phyloP scores from a whole-genome alignment of 148 eudicot species.

The Rhododendron kiyosumense region DNA sequence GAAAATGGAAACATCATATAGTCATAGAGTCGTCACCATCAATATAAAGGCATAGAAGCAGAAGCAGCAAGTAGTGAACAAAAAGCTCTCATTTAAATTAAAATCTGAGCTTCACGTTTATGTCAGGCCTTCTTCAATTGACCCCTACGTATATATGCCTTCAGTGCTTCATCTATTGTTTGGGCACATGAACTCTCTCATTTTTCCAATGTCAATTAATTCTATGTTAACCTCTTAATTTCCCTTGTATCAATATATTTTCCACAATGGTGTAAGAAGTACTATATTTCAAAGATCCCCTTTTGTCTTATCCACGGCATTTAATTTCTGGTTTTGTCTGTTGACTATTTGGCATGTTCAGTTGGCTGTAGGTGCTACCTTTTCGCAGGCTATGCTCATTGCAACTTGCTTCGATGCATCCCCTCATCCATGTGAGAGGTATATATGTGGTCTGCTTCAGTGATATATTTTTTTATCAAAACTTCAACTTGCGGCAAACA shows the following conservation, averaged over 20 bases:
- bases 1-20: background rate
- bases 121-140: conserved; percentile 9
- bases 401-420: too few species aligned
- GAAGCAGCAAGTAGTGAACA: background rate
- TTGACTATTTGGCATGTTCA: too few species aligned
- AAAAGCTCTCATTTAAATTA: background rate
- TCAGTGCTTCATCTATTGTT: background rate
- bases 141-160: background rate
- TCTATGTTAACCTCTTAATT: background rate
- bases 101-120: conserved; percentile 9
- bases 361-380: too few species aligned
- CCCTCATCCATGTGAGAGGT: too few species aligned
- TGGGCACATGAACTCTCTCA: background rate
- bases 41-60: background rate
- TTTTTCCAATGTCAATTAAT: background rate
- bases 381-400: too few species aligned
- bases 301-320: too few species aligned
- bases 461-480: too few species aligned
- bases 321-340: too few species aligned
- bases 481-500: too few species aligned
- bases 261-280: too few species aligned
- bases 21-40: background rate
- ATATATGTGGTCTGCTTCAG: too few species aligned
- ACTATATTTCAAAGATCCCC: too few species aligned
- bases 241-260: background rate